Conservation (phyloP, 2,329 filamentous ascomycete species). For the Calonectria hongkongensis region DNA sequence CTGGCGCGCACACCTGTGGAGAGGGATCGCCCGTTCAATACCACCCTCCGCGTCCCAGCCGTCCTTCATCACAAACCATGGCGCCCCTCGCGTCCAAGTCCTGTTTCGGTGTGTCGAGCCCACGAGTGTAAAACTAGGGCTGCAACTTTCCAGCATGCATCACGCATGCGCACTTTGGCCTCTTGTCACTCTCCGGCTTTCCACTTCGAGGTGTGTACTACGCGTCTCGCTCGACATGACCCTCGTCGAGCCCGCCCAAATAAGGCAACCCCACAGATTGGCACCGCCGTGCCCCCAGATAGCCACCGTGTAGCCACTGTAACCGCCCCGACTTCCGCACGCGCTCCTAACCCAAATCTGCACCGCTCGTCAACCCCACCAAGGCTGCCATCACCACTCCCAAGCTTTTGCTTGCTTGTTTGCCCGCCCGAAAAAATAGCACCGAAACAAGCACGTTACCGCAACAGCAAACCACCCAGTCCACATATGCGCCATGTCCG, state of each 20-base stretch:
- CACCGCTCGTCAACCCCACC: constrained; percentile 32
- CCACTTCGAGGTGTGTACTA: constrained; percentile 3
- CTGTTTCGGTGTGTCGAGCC: not conserved
- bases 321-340: not conserved
- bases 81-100: constrained; percentile 1
- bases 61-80: not conserved
- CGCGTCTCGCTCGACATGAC: not conserved
- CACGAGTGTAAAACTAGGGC: not conserved
- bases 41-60: constrained; percentile 3
- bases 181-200: not conserved
- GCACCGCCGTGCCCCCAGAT: constrained; percentile 6
- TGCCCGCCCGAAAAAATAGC: constrained; percentile 16
- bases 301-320: not conserved
- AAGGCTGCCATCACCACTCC: constrained; percentile 38
- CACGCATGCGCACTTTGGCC: not conserved
- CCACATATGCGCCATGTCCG: constrained; percentile 66
- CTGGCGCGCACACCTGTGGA: constrained; percentile 4
- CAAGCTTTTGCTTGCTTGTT: constrained; percentile 32
- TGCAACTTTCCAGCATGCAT: not conserved
- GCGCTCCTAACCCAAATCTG: constrained; percentile 23
- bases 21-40: constrained; percentile 20
- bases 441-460: constrained; percentile 13
- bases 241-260: constrained; percentile 6
- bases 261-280: constrained; percentile 23
- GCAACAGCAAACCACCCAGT: constrained; percentile 25